Percentiles rank a stretch among this genome's conserved stretches.
Evolutionary conservation across 495 filamentous ascomycete species (phyloP).

Genomic region (Pseudomonodictys pantanalensis): DNA sequence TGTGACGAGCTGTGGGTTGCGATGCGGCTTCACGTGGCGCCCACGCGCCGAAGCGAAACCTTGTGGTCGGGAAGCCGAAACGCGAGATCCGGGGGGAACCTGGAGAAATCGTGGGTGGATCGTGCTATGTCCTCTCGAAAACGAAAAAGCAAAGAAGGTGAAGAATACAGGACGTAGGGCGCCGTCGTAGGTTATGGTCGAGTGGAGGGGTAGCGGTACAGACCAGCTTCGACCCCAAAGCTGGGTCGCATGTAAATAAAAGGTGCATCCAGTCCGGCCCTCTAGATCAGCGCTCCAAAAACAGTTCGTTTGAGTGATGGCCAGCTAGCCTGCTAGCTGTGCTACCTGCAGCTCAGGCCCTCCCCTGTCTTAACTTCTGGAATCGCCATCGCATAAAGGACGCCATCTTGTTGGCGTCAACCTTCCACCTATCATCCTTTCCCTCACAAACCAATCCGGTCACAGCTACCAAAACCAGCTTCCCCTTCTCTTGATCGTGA

Average conservation of each 20-base stretch:
- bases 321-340: too few species aligned
- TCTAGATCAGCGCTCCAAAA: not conserved
- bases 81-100: not conserved
- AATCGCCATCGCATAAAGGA: not conserved
- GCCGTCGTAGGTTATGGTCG: too few species aligned
- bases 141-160: not conserved
- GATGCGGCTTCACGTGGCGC: not conserved
- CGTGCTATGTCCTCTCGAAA: too few species aligned
- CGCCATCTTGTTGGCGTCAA: constrained; percentile 17
- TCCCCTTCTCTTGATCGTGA: not conserved
- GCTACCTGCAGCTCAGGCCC: too few species aligned
- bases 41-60: too few species aligned
- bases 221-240: not conserved
- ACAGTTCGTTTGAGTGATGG: too few species aligned
- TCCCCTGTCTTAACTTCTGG: too few species aligned
- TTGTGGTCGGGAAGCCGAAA: constrained; percentile 1
- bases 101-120: not conserved
- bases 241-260: constrained; percentile 24
- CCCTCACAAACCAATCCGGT: not conserved
- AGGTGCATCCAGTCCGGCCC: not conserved
- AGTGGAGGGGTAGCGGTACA: not conserved
- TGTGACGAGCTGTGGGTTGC: not conserved
- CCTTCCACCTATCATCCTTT: not conserved
- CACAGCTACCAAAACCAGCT: not conserved
- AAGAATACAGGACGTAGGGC: too few species aligned